Conservation (phyloP, 2,329 filamentous ascomycete genomes). For the Fusarium piperis region DNA sequence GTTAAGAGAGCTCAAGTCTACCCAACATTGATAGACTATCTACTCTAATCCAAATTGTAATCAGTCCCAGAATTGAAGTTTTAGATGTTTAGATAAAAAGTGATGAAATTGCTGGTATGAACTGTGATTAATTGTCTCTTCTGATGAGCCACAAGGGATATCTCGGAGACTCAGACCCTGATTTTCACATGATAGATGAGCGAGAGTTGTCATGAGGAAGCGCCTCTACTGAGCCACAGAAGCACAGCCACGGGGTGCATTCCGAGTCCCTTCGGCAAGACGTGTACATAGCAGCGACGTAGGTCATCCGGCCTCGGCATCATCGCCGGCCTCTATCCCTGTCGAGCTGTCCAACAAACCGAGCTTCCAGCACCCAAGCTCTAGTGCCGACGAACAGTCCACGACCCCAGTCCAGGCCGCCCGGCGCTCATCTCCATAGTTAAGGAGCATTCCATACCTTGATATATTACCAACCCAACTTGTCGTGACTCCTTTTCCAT, state of each 20-base stretch:
- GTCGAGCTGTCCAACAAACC: slow-evolving; percentile 17
- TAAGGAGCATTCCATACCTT: not conserved
- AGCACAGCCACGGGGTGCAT: slow-evolving; percentile 23
- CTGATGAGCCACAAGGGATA: not conserved
- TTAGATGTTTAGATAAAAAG: not conserved
- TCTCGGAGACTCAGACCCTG: not conserved
- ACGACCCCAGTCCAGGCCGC: slow-evolving; percentile 15
- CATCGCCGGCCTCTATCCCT: slow-evolving; percentile 37
- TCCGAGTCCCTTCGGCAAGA: not conserved
- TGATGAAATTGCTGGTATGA: not conserved
- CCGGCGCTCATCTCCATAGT: slow-evolving; percentile 9
- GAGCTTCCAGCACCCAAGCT: slow-evolving; percentile 13
- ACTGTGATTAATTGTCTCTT: not conserved
- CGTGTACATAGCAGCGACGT: slow-evolving; percentile 5
- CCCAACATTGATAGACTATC: slow-evolving; percentile 24
- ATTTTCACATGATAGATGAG: slow-evolving; percentile 23
- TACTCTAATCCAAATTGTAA: slow-evolving; percentile 21
- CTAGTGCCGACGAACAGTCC: slow-evolving; percentile 4
- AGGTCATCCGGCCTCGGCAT: slow-evolving; percentile 40
- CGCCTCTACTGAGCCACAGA: slow-evolving; percentile 13
- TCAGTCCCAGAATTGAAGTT: not conserved
- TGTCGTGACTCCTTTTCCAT: not conserved
- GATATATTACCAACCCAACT: not conserved
- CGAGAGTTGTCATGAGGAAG: not conserved
- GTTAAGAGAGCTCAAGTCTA: slow-evolving; percentile 8